Evolutionary conservation across 2,329 filamentous ascomycete species (phyloP).

Genomic region (Incumbomyces delicatus): DNA sequence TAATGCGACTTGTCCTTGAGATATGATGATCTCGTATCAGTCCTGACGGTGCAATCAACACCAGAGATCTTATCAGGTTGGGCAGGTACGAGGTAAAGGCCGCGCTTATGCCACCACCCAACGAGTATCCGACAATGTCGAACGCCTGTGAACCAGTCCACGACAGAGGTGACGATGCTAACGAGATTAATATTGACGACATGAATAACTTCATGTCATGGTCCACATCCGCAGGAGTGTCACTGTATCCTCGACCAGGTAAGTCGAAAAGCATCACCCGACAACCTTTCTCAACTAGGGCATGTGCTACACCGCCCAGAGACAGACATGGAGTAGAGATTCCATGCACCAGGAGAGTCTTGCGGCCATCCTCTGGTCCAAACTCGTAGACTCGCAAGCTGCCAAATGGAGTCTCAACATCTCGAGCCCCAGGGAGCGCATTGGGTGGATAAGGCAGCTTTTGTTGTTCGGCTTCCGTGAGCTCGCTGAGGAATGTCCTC

Average conservation of each 20-base stretch:
- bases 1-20: constrained; percentile 48
- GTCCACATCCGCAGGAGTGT: constrained; percentile 54
- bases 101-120: constrained; percentile 65
- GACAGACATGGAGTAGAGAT: constrained; percentile 70
- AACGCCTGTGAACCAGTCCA: constrained; percentile 56
- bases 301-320: constrained; percentile 55
- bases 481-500: constrained; percentile 24
- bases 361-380: constrained; percentile 61
- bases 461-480: constrained; percentile 29
- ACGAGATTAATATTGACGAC: constrained; percentile 59
- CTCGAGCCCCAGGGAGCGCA: constrained; percentile 57
- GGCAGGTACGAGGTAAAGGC: constrained; percentile 63
- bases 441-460: constrained; percentile 57
- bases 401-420: constrained; percentile 56
- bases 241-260: constrained; percentile 66
- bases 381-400: constrained; percentile 68
- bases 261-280: constrained; percentile 69
- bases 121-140: constrained; percentile 65
- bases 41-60: constrained; percentile 71
- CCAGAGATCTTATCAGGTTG: constrained; percentile 55
- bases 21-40: constrained; percentile 59
- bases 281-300: constrained; percentile 55
- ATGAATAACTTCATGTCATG: constrained; percentile 67
- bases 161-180: constrained; percentile 58
- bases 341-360: constrained; percentile 67